Percentiles rank a stretch among this genome's conserved stretches.
Conservation (phyloP, 495 filamentous ascomycete species). For the Trichoderma asperelloides region DNA sequence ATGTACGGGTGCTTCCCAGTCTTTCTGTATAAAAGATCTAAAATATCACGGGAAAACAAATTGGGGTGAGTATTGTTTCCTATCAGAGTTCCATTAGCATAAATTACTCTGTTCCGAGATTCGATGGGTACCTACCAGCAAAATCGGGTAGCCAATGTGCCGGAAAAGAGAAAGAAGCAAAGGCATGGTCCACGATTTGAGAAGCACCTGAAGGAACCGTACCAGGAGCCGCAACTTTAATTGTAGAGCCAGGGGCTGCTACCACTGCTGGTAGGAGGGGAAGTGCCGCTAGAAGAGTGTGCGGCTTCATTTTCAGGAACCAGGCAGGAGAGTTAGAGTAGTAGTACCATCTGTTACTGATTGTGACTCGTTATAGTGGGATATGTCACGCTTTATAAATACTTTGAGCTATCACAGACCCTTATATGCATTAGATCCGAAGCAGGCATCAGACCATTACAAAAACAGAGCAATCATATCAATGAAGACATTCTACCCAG, state of each 20-base stretch:
- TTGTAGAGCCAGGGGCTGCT: not conserved
- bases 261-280: not conserved
- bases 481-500: not conserved
- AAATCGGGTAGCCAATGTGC: not conserved
- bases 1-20: slow-evolving; percentile 1
- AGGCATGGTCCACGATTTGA: slow-evolving; percentile 3
- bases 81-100: not conserved
- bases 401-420: not conserved
- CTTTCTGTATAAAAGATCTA: not conserved
- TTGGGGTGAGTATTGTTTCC: not conserved
- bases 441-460: not conserved
- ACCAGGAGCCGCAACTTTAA: not conserved
- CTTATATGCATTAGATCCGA: not conserved
- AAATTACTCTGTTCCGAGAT: not conserved
- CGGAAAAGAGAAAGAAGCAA: not conserved
- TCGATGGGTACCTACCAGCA: not conserved
- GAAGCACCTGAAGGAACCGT: not conserved
- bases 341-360: no score
- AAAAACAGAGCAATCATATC: not conserved
- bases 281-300: not conserved
- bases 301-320: not conserved
- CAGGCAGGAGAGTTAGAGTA: not conserved
- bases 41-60: not conserved
- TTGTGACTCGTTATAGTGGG: not conserved
- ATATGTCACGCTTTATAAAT: not conserved